These are phyloP conservation scores for Serendipita sp. DNA, from an alignment of 768 basidiomycete species.

Conservation along the genomic window DNA sequence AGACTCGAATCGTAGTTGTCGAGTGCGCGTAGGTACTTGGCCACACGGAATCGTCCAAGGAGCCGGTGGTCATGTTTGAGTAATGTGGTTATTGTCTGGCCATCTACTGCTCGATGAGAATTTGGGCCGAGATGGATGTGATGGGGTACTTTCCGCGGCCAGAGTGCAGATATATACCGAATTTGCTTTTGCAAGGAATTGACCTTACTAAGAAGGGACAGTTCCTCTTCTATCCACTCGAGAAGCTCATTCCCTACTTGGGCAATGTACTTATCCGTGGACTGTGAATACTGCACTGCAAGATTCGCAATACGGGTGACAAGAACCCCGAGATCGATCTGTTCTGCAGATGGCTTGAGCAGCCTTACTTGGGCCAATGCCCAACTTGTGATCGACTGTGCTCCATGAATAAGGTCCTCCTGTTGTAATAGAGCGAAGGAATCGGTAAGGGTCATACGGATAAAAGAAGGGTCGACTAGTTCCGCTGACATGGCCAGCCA, in stretches of 20 bases:
- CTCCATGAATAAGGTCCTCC: constrained; percentile 46
- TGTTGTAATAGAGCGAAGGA: constrained; percentile 50
- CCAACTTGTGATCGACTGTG: constrained; percentile 71
- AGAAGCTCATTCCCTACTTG: constrained; percentile 34
- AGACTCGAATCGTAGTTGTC: constrained; percentile 26
- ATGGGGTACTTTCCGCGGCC: constrained; percentile 48
- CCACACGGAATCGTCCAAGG: constrained; percentile 38
- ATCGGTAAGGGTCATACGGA: constrained; percentile 55
- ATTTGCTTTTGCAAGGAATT: constrained; percentile 28
- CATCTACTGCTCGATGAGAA: no score
- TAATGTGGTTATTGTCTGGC: not conserved
- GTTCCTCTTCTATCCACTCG: constrained; percentile 48
- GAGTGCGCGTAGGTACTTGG: constrained; percentile 43
- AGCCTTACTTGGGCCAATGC: constrained; percentile 39
- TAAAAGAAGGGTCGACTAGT: constrained; percentile 42
- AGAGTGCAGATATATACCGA: constrained; percentile 47
- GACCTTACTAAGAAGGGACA: constrained; percentile 27
- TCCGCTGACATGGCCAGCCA: constrained; percentile 45
- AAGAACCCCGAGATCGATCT: constrained; percentile 44
- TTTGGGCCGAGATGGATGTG: constrained; percentile 11
- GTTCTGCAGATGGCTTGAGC: constrained; percentile 20
- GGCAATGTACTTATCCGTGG: constrained; percentile 19
- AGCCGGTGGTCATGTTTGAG: not conserved
- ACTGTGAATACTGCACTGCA: constrained; percentile 37
- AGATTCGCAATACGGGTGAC: constrained; percentile 50